Evolutionary conservation across 305 asterid genomes (phyloP).

Genomic region (Fraxinus greggii): DNA sequence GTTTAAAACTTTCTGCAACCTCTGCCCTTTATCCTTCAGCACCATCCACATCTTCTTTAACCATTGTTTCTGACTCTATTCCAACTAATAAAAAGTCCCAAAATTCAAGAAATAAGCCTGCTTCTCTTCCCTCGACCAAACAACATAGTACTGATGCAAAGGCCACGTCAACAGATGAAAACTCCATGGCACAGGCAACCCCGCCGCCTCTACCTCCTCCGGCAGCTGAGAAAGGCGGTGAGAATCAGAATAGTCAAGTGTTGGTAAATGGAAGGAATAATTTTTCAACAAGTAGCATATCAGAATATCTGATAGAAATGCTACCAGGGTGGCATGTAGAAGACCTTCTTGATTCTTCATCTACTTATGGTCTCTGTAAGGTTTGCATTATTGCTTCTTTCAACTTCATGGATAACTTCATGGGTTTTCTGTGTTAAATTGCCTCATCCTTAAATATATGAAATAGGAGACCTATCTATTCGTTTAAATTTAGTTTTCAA

Average conservation of each 20-base stretch:
- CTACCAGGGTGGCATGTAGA: slow-evolving; percentile 92
- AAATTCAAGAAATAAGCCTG: slow-evolving; percentile 23
- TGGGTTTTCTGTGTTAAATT: neutral
- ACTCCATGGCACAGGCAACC: neutral
- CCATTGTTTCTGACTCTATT: slow-evolving; percentile 28
- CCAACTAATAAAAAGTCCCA: slow-evolving; percentile 29
- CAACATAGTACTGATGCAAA: neutral
- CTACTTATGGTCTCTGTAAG: slow-evolving; percentile 48
- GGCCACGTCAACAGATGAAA: neutral
- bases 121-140: neutral
- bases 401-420: neutral
- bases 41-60: slow-evolving; percentile 9
- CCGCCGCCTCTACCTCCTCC: neutral
- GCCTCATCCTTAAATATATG: neutral
- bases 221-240: neutral
- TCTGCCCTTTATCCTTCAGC: slow-evolving; percentile 43
- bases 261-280: slow-evolving; percentile 27
- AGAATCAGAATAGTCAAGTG: neutral
- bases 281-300: slow-evolving; percentile 51
- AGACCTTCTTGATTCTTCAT: slow-evolving; percentile 64
- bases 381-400: slow-evolving; percentile 36
- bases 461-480: neutral
- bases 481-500: neutral
- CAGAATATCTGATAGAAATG: slow-evolving; percentile 72
- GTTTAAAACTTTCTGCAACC: slow-evolving; percentile 54